Base-by-base conservation (phyloP, 192 early-diverging fungal species). In the Thamnidium elegans region DNA sequence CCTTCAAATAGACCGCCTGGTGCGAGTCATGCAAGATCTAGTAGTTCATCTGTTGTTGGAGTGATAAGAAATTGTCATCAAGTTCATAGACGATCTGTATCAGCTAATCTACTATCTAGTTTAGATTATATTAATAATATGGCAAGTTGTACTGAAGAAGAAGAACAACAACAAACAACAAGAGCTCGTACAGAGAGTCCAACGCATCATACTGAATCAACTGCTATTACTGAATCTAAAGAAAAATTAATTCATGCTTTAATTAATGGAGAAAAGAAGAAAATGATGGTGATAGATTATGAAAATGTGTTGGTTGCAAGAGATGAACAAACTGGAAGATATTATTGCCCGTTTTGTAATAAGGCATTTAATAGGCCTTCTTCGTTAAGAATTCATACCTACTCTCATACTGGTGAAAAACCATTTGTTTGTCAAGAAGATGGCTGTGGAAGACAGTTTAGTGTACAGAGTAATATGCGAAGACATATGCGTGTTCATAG, bases 321-420 rank as follows among this genome's bases (percentile, higher is more conserved):
- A 64, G 63, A 64, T 55, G 39, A 42, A 36, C 36, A 64, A n/a
- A 53, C 63, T 15, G 63, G 63, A 19, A 64, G 78, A 56, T 89
- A 87, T 63, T 74, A 79, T 47, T 90, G 88, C 50, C 66, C 75
- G 9, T 76, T 71, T 39, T 92, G 90, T 59, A 56, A 68, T 17
- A 92, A 90, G 48, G 58, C 62, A 30, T 92, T 92, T 48, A 80
- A 86, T 7, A 79, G 90, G 42, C 90, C 90, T 0, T 87, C 85
- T 20, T 85, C 88, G 0, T 65, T 90, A 1, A 68, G 81, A 2
- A 89, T 88, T 31, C 90, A 91, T 66, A 85, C 83, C n/a, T 83
- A 84, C 63, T 87, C 88, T 0, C 90, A 92, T 52, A 91, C 90
- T 4, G 89, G 89, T 3, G 89, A 92, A 60, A 87, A 87, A 45